Evolutionary conservation across 2,329 filamentous ascomycete species (phyloP).

Genomic region (Elsinoe ampelina): DNA sequence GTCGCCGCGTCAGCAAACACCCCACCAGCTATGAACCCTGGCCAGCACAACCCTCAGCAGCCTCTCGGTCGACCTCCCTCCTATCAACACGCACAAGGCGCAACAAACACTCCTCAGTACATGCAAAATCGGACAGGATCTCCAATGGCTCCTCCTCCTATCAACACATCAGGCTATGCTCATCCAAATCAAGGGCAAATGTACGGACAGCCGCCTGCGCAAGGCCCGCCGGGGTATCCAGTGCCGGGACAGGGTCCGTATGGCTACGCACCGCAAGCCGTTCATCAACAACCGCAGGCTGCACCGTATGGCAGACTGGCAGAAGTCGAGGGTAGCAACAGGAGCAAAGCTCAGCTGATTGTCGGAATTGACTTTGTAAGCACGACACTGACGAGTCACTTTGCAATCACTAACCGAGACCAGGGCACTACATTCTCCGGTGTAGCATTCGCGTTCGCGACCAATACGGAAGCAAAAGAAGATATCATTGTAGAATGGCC

Average conservation of each 20-base stretch:
- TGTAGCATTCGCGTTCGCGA: conserved; percentile 86
- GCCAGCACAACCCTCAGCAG: conserved; percentile 34
- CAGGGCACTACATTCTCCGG: conserved; percentile 97
- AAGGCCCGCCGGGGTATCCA: conserved; percentile 29
- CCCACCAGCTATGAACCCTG: conserved; percentile 46
- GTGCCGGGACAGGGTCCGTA: conserved; percentile 27
- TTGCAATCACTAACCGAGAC: conserved; percentile 12
- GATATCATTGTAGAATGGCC: conserved; percentile 99
- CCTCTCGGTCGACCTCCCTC: conserved; percentile 53
- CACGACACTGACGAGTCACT: conserved; percentile 11
- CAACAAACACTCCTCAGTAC: conserved; percentile 31
- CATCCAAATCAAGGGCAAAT: conserved; percentile 28
- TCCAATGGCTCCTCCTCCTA: conserved; percentile 35
- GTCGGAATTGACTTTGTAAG: conserved; percentile 97
- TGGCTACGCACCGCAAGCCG: conserved; percentile 17
- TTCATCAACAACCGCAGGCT: conserved; percentile 15
- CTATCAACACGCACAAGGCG: conserved; percentile 48
- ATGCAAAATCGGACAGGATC: conserved; percentile 40
- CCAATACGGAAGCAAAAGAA: conserved; percentile 94
- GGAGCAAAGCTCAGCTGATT: conserved; percentile 93
- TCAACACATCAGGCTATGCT: conserved; percentile 44
- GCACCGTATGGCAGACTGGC: conserved; percentile 19
- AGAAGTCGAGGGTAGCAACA: conserved; percentile 79
- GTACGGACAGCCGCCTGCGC: conserved; percentile 31
- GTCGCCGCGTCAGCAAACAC: conserved; percentile 36